These are phyloP conservation scores for Chlorophyllum brunneum DNA, from an alignment of 768 basidiomycete genomes.

Conservation along the genomic window DNA sequence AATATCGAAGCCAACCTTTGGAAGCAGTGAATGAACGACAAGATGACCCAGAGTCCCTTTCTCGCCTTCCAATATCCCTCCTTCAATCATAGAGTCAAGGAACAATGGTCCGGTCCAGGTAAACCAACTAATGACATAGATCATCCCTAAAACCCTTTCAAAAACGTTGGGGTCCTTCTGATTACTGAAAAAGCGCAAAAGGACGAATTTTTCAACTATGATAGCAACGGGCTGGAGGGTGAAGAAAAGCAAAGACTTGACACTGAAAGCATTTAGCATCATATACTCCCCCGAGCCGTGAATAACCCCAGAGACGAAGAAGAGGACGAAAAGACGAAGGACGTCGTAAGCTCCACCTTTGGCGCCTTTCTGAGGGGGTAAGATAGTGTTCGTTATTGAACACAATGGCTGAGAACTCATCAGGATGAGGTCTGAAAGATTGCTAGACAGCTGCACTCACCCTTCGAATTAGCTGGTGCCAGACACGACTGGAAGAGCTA, in stretches of 20 bases:
- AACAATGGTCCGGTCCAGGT: slow-evolving; percentile 8
- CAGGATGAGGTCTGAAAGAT: neutral
- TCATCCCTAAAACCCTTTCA: slow-evolving; percentile 17
- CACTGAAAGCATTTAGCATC: slow-evolving; percentile 15
- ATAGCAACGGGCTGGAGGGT: slow-evolving; percentile 28
- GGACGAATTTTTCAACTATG: slow-evolving; percentile 27
- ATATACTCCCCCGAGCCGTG: slow-evolving; percentile 31
- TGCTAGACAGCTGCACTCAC: slow-evolving; percentile 19
- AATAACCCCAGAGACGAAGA: slow-evolving; percentile 29
- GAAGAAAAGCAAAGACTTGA: slow-evolving; percentile 18
- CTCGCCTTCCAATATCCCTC: neutral
- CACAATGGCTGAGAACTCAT: slow-evolving; percentile 20
- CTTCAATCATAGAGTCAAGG: slow-evolving; percentile 19
- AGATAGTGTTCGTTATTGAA: slow-evolving; percentile 21
- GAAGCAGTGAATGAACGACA: neutral
- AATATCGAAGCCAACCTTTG: neutral
- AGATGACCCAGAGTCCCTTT: neutral
- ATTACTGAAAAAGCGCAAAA: slow-evolving; percentile 16
- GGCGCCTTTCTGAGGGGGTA: slow-evolving; percentile 23
- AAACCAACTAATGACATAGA: slow-evolving; percentile 28
- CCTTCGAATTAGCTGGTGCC: slow-evolving; percentile 34
- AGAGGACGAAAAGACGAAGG: slow-evolving; percentile 31
- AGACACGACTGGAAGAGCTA: slow-evolving; percentile 21
- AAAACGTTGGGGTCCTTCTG: slow-evolving; percentile 8
- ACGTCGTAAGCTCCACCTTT: slow-evolving; percentile 16